Evolutionary conservation across 495 filamentous ascomycete species (phyloP).

Genomic region (Trypethelium eluteriae): DNA sequence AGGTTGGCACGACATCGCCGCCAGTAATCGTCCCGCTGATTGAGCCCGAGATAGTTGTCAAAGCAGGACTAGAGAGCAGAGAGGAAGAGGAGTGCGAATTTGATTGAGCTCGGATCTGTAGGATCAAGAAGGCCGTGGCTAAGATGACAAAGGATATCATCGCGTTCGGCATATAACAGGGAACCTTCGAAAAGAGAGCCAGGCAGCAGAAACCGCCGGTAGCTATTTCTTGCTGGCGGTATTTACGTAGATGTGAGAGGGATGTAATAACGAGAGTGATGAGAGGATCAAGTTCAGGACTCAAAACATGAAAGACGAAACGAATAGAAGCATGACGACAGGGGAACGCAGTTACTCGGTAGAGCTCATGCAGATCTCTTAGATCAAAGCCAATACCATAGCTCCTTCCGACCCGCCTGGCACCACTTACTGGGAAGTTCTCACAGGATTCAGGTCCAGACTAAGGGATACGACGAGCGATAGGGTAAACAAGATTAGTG

Average conservation of each 20-base stretch:
- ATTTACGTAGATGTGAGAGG: neutral
- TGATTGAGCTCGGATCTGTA: constrained; percentile 1
- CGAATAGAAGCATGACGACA: neutral
- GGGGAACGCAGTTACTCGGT: neutral
- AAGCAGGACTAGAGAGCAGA: neutral
- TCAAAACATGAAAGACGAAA: neutral
- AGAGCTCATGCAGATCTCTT: neutral
- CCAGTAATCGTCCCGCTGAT: constrained; percentile 9
- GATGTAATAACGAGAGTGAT: neutral
- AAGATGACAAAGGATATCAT: neutral
- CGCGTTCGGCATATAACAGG: neutral
- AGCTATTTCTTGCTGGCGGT: neutral
- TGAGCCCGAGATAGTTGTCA: neutral
- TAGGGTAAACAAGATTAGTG: too few species aligned
- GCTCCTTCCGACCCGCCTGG: neutral
- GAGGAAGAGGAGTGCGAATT: neutral
- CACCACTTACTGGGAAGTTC: too few species aligned
- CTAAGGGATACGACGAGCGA: too few species aligned
- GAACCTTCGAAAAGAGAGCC: neutral
- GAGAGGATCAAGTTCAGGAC: neutral
- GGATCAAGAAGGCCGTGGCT: neutral
- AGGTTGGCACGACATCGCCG: constrained; percentile 10
- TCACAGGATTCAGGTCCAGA: too few species aligned
- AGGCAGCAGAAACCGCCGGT: neutral
- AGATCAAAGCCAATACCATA: neutral